These are phyloP conservation scores for Collybiopsis confluens DNA, from an alignment of 768 basidiomycete genomes.

Conservation along the genomic window DNA sequence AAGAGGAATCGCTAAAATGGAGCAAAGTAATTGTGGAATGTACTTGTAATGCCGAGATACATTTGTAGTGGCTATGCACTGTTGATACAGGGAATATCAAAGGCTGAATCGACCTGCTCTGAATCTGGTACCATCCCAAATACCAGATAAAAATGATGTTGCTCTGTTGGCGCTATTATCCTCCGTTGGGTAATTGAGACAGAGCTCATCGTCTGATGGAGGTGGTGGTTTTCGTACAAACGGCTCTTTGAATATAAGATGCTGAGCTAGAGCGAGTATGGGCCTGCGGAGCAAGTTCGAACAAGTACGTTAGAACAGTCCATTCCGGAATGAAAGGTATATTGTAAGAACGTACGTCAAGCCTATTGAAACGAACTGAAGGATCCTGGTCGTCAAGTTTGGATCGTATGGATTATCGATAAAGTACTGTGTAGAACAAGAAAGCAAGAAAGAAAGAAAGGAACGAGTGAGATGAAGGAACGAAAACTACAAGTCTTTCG, in stretches of 20 bases:
- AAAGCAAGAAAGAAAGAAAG: too few species aligned
- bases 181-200: slow-evolving; percentile 16
- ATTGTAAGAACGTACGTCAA: slow-evolving; percentile 56
- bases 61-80: too few species aligned
- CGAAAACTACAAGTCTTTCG: too few species aligned
- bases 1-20: too few species aligned
- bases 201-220: slow-evolving; percentile 15
- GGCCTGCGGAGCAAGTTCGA: slow-evolving; percentile 31
- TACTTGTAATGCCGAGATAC: too few species aligned
- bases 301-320: too few species aligned
- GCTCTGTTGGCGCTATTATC: slow-evolving; percentile 10
- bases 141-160: slow-evolving; percentile 17
- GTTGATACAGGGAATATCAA: background rate
- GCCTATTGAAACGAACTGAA: slow-evolving; percentile 49
- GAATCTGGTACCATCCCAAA: slow-evolving; percentile 9
- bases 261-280: slow-evolving; percentile 48
- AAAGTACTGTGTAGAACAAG: slow-evolving; percentile 51
- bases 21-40: too few species aligned
- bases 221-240: slow-evolving; percentile 34
- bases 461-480: too few species aligned
- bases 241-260: slow-evolving; percentile 45
- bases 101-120: slow-evolving; percentile 2
- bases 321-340: too few species aligned
- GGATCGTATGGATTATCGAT: slow-evolving; percentile 46
- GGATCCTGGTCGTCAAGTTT: slow-evolving; percentile 42